A percentile compares a stretch with the other conserved stretches of the same genome.
Evolutionary conservation across 169 alveolate species (phyloP).

Genomic region (Cyclospora cayetanensis): DNA sequence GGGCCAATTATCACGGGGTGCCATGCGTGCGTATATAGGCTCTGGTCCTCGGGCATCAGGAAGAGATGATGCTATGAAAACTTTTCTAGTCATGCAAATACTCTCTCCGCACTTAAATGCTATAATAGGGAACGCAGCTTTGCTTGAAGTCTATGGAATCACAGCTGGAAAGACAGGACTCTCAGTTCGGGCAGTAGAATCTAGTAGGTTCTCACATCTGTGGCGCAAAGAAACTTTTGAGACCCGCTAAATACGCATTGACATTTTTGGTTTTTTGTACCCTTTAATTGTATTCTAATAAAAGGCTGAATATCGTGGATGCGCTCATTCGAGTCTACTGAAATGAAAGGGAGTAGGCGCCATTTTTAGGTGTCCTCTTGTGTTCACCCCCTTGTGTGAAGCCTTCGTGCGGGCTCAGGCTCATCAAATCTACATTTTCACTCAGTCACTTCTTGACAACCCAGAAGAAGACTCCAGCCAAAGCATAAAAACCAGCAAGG

Average conservation of each 20-base stretch:
- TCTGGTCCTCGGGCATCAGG: background rate
- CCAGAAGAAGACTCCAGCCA: background rate
- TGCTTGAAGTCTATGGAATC: background rate
- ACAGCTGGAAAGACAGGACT: constrained; percentile 58
- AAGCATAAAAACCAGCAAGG: background rate
- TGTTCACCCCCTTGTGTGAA: background rate
- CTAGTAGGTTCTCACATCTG: constrained; percentile 14
- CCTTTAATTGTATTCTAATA: background rate
- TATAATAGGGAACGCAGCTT: constrained; percentile 1
- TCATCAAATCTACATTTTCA: background rate
- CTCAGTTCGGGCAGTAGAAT: constrained; percentile 44
- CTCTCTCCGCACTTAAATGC: background rate
- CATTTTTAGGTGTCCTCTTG: too few species aligned
- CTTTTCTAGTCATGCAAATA: constrained; percentile 41
- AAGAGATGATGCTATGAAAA: background rate
- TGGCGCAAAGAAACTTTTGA: too few species aligned
- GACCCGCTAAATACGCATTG: background rate
- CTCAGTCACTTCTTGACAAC: constrained; percentile 6
- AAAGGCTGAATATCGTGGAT: background rate
- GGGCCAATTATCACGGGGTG: background rate
- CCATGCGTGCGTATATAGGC: background rate
- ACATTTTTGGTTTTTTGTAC: background rate
- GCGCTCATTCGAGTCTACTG: background rate
- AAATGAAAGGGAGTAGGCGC: background rate
- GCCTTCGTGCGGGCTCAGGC: constrained; percentile 32